These are phyloP conservation scores for Hypholoma fasciculare DNA, from an alignment of 768 basidiomycete species.

Conservation along the genomic window DNA sequence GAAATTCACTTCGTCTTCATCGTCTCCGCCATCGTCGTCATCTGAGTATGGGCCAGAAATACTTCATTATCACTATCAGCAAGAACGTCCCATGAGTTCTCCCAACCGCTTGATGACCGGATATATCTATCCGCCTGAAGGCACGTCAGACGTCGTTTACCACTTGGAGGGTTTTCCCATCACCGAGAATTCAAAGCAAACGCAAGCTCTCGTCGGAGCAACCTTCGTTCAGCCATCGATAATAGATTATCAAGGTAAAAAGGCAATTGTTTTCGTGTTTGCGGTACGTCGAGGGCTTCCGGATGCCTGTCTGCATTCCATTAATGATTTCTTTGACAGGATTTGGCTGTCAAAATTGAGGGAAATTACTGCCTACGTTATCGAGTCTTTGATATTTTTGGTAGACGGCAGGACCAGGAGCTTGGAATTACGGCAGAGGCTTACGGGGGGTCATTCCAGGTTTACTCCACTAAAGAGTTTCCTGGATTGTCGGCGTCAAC, in stretches of 20 bases:
- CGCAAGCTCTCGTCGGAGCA: conserved; percentile 54
- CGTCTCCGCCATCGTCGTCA: not conserved
- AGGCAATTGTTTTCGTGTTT: conserved; percentile 62
- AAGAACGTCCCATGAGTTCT: not conserved
- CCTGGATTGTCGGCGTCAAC: conserved; percentile 68
- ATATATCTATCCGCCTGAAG: conserved; percentile 15
- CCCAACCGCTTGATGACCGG: conserved; percentile 12
- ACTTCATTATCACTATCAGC: not conserved
- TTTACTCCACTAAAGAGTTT: conserved; percentile 74
- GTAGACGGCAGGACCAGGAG: conserved; percentile 31
- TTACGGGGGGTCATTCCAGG: conserved; percentile 61
- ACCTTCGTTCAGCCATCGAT: conserved; percentile 59
- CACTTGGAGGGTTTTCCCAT: conserved; percentile 40
- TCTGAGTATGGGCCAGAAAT: not conserved
- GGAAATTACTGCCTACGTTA: conserved; percentile 68
- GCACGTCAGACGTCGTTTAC: conserved; percentile 39
- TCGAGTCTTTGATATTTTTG: conserved; percentile 63
- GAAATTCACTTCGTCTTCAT: not conserved
- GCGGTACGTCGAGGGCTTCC: conserved; percentile 35
- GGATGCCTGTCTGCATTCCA: not conserved
- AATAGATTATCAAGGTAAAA: conserved; percentile 58
- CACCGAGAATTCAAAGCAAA: conserved; percentile 51
- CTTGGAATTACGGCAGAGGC: conserved; percentile 60
- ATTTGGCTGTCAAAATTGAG: conserved; percentile 70
- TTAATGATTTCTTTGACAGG: conserved; percentile 35